Evolutionary conservation across 2,329 filamentous ascomycete genomes (phyloP).

Genomic region (Emydomyces testavorans): DNA sequence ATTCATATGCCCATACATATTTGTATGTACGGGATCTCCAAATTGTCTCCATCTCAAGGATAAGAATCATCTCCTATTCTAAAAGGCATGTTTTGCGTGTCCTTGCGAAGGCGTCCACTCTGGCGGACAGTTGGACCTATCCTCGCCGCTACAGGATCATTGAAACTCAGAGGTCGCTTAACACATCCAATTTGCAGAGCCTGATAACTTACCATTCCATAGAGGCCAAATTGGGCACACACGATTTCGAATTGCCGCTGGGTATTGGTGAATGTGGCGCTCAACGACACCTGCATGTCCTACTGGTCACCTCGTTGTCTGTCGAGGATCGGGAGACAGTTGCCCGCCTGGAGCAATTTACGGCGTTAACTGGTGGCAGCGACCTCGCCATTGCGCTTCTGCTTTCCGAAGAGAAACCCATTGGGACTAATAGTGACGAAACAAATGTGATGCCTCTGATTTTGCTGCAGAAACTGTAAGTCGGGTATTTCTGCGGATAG

Average conservation of each 20-base stretch:
- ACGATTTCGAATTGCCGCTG: conserved; percentile 19
- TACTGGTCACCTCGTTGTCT: conserved; percentile 18
- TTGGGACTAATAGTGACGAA: conserved; percentile 16
- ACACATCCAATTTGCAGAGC: neutral
- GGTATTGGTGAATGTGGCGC: neutral
- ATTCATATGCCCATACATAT: no score
- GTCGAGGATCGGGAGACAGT: conserved; percentile 17
- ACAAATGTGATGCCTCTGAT: conserved; percentile 18
- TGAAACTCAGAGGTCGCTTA: conserved; percentile 19
- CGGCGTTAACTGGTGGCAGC: neutral
- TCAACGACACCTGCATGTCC: conserved; percentile 14
- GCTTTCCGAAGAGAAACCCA: conserved; percentile 16
- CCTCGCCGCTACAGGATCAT: conserved; percentile 1
- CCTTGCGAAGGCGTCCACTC: conserved; percentile 9
- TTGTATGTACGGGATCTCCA: no score
- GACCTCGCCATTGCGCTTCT: conserved; percentile 20
- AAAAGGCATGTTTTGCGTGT: conserved; percentile 9
- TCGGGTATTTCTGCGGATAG: neutral
- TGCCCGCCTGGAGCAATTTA: conserved; percentile 17
- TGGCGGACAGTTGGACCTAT: conserved; percentile 10
- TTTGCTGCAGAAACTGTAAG: conserved; percentile 22
- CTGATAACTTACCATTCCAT: neutral
- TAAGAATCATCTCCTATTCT: no score
- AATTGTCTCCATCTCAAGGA: no score
- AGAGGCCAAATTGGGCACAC: conserved; percentile 16